Evolutionary conservation across 2,329 filamentous ascomycete genomes (phyloP).

Genomic region (Chaetomium olivaceum): DNA sequence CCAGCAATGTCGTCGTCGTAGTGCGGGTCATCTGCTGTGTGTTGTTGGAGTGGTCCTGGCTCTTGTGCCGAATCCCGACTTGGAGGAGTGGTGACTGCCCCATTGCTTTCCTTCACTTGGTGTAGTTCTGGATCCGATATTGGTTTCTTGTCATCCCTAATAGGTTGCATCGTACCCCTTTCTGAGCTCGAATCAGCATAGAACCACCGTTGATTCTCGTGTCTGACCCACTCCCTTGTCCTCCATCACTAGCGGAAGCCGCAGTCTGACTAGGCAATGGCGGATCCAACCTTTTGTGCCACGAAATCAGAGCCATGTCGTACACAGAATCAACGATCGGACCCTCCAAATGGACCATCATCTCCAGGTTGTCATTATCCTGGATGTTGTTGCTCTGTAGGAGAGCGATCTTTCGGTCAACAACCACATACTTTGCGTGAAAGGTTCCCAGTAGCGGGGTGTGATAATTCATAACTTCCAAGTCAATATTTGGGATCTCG

Average conservation of each 20-base stretch:
- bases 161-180: no score
- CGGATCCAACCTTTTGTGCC: conserved; percentile 64
- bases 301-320: conserved; percentile 71
- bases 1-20: conserved; percentile 63
- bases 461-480: conserved; percentile 75
- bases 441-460: conserved; percentile 70
- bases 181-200: not conserved
- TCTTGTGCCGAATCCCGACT: not conserved
- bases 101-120: not conserved
- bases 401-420: conserved; percentile 70
- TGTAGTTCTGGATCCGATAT: not conserved
- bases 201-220: not conserved
- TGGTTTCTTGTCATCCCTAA: not conserved
- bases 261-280: conserved; percentile 56
- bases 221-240: conserved; percentile 31
- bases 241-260: conserved; percentile 46
- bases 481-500: conserved; percentile 70
- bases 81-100: not conserved
- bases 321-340: conserved; percentile 75
- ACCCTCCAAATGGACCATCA: conserved; percentile 76
- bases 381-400: conserved; percentile 78
- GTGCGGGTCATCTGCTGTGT: conserved; percentile 59
- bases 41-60: conserved; percentile 47
- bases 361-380: conserved; percentile 78
- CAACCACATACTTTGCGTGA: conserved; percentile 75